Evolutionary conservation across 2,329 filamentous ascomycete species (phyloP), one percentile per base, ranked within the genome.

Genomic region (Aspergillus caelatus): DNA sequence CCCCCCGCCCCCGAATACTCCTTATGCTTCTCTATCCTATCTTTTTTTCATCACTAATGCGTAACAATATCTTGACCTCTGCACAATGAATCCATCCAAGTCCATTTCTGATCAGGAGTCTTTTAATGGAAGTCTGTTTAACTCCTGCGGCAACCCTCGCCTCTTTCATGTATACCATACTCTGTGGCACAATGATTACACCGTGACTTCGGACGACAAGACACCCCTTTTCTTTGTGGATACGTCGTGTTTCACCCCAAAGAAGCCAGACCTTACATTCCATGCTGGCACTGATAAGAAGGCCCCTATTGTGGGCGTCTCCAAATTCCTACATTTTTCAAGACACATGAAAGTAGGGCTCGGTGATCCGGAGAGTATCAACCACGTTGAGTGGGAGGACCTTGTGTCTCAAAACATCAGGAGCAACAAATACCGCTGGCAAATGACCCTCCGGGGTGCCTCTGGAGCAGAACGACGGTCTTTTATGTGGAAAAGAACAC

Each of bases 401-500:
- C 62, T 79, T 7, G 68, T 67, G 36, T 70, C 69, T 43, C 68
- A 74, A 50, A 71, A 71, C 21, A 45, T 66, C 48, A 45, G 65
- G 39, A 67, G 68, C 16, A 68, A 65, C 12, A 71, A 67, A 63
- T 77, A 76, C 57, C 70, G 70, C 14, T 74, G 75, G 61, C 68
- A 74, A 26, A 70, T 74, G 48, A 67, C 67, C 4, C 12, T 74
- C 1, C 61, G 60, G 1, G 55, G 57, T 4, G 53, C 48, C 16
- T 12, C 43, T 28, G 66, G 59, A 28, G 34, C 23, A 16, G 60
- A 48, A 53, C 63, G 70, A 30, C 68, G 65, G 21, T 68, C 64
- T 9, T 78, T 78, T 55, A 61, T 72, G 19, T 78, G 77, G 77
- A 76, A 77, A 58, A 62, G 67, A 46, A 78, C 75, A 2, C 70